Base-by-base conservation (phyloP, 169 alveolate genomes). In the Babesia caballi region DNA sequence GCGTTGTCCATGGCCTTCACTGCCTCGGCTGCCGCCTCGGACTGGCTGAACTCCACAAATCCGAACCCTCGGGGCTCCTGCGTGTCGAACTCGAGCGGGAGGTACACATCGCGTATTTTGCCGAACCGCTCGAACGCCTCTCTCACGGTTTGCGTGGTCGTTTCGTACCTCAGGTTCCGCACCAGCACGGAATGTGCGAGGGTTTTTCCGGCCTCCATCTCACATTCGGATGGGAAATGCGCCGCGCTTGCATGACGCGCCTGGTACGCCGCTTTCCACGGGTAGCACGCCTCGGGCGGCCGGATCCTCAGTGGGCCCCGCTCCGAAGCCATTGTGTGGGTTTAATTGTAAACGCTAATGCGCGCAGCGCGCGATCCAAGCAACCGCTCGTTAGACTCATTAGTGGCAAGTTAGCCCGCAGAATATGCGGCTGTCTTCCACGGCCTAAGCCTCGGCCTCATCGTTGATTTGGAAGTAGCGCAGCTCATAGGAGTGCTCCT, bases 391-490 rank as follows among this genome's bases (percentile, higher is more conserved):
- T 38, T 38, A 38, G 44, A 11, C 36, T 19, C 69, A 59, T 59
- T 59, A 42, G 17, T 36, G 69, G 47, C 69, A 23, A 2, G 28
- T 25, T 0, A 30, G 7, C 15, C 44, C n/a, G n/a, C n/a, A 11
- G 7, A 12, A 38, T 38, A 38, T 0, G 44, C 30, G 32, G 36
- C 49, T 4, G 36, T 15, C 30, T 27, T 1, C 14, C n/a, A 33
- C 32, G 50, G 50, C 28, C 59, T 81, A 76, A 53, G 76, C 85
- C 65, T 88, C 93, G 36, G 87, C 95, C 69, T 92, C 96, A 51
- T 96, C 98, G 67, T 94, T 86, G 54, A 93, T 87, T 70, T 95
- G 95, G 94, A 94, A 94, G 94, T 96, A 96, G 59, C 94, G 92
- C 52, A 96, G 89, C 87, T 95, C 96, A 85, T 95, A 96, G 17